These are phyloP conservation scores for Trichoderma orchidacearum DNA, from an alignment of 495 filamentous ascomycete genomes.

Conservation along the genomic window DNA sequence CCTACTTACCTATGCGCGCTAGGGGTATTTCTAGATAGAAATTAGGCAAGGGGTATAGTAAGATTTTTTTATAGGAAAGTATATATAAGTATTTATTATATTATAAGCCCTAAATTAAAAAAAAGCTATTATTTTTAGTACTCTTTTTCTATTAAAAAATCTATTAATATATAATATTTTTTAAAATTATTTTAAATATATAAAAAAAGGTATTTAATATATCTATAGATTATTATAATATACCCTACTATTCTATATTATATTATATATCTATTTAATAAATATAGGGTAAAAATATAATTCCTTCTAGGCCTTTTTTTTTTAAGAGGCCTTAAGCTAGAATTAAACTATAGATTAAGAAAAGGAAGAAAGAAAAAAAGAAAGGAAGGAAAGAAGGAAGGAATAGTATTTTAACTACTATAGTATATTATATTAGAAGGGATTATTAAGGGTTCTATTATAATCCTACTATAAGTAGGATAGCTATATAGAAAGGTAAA, in stretches of 20 bases:
- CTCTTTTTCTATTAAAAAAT: not conserved
- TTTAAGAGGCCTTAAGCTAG: not conserved
- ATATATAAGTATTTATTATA: not conserved
- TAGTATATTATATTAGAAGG: no score
- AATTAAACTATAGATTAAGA: not conserved
- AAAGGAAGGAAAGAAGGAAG: not conserved
- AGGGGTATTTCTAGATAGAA: no score
- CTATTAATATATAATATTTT: not conserved
- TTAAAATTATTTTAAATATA: not conserved
- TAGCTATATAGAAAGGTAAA: no score
- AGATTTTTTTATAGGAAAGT: not conserved
- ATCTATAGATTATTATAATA: not conserved
- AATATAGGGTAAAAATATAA: not conserved
- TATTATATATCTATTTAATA: not conserved
- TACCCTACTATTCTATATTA: not conserved
- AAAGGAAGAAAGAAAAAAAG: no score
- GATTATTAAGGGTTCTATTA: no score
- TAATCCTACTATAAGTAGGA: no score
- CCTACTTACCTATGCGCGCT: no score
- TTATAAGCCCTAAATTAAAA: not conserved
- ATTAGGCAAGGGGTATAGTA: not conserved
- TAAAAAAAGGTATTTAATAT: not conserved
- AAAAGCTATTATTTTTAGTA: not conserved
- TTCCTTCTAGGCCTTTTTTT: no score
- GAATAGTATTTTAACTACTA: not conserved